phyloP scores from a whole-genome alignment of 2,329 filamentous ascomycete genomes.

The Harringtonia aguacate region DNA sequence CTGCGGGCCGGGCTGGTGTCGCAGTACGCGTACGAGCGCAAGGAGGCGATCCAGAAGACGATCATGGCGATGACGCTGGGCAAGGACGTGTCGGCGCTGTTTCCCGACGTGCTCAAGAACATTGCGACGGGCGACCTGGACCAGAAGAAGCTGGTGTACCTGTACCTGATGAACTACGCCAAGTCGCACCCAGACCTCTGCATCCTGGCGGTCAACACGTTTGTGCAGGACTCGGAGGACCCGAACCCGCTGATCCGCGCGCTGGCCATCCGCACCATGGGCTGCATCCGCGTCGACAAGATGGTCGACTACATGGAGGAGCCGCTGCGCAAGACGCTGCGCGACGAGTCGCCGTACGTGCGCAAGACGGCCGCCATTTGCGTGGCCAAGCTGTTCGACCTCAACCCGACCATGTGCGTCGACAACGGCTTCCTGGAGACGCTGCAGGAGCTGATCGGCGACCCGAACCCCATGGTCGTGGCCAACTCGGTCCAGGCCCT shows the following conservation, averaged over 20 bases:
- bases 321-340: constrained; percentile 84
- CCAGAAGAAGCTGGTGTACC: constrained; percentile 98
- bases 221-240: constrained; percentile 97
- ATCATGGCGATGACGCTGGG: constrained; percentile 99
- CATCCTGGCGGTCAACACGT: constrained; percentile 97
- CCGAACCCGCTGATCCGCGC: constrained; percentile 93
- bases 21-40: constrained; percentile 98
- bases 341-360: constrained; percentile 96
- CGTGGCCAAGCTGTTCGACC: constrained; percentile 93
- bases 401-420: constrained; percentile 84
- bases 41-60: constrained; percentile 98
- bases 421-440: constrained; percentile 95
- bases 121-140: constrained; percentile 91
- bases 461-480: constrained; percentile 98
- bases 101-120: constrained; percentile 97
- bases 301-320: constrained; percentile 99
- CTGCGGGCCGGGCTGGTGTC: constrained; percentile 90
- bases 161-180: constrained; percentile 99
- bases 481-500: constrained; percentile 94
- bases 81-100: constrained; percentile 95
- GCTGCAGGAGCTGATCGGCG: constrained; percentile 89
- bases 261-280: constrained; percentile 94
- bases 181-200: constrained; percentile 98
- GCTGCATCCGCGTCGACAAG: constrained; percentile 95
- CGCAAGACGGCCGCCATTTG: constrained; percentile 97